phyloP scores from a whole-genome alignment of 352 stramenopile species.

The Vaucheria bursata region DNA sequence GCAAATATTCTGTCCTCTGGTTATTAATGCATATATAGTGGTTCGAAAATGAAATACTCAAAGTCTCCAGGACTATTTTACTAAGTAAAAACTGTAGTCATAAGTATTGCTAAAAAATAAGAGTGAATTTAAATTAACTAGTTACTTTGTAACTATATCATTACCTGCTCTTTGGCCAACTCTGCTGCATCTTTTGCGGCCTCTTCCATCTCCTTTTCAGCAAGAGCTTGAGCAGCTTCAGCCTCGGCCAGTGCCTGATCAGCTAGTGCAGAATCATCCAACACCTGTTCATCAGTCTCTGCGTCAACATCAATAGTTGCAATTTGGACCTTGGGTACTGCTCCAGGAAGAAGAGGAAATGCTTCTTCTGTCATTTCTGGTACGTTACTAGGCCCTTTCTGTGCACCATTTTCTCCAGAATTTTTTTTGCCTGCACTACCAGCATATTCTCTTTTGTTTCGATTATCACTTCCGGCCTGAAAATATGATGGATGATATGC shows the following conservation, averaged over 20 bases:
- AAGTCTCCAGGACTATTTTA: too few relatives aligned
- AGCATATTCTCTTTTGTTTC: background rate
- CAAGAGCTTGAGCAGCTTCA: background rate
- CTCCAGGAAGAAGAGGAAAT: conserved; percentile 28
- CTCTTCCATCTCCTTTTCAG: conserved; percentile 3
- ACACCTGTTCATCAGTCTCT: conserved; percentile 9
- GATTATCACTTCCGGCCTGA: background rate
- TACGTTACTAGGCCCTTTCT: background rate
- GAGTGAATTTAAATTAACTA: too few relatives aligned
- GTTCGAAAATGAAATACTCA: too few relatives aligned
- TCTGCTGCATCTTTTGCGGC: background rate
- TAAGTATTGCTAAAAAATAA: too few relatives aligned
- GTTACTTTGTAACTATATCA: too few relatives aligned
- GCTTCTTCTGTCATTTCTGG: conserved; percentile 36
- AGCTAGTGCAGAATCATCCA: background rate
- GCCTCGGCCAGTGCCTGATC: conserved; percentile 15
- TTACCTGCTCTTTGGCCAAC: too few relatives aligned
- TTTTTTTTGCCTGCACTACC: conserved; percentile 8
- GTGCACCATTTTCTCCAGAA: conserved; percentile 9
- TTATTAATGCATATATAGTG: too few relatives aligned
- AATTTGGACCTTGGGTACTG: background rate
- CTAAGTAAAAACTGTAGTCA: too few relatives aligned
- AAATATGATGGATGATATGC: background rate
- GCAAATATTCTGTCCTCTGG: too few relatives aligned
- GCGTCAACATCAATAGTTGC: background rate